Base-by-base conservation (phyloP, 352 stramenopile genomes). In the Phytophthora ohioensis region DNA sequence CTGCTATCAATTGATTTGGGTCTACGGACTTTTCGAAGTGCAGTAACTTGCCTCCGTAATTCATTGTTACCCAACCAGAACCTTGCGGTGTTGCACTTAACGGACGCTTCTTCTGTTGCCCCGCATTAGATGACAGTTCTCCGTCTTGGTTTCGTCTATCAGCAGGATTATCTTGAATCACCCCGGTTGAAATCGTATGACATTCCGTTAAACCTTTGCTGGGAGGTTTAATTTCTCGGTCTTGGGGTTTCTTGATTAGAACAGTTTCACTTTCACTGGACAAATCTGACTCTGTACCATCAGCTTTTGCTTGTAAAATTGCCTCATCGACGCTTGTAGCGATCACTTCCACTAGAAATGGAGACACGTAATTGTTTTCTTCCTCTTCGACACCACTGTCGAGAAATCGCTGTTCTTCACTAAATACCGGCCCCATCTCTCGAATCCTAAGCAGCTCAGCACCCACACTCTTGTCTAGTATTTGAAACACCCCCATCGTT, bases 21-120 rank as follows among this genome's bases (percentile, higher is more conserved):
- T 72, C 54, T 0, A 45, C 31, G 2, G 67, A 27, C 15, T 68
- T 81, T 61, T 84, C 76, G 27, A 84, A 84, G 48, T 84, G 79
- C 4, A 86, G 51, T 17, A 69, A 48, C 41, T 86, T 86, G 13
- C 73, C 65, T 31, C 57, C 70, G 38, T 72, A 76, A 10, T 55
- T 73, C 64, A 84, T 82, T n/a, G 69, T 81, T 34, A 84, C 67
- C 76, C 79, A 82, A 3, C 69, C 67, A 15, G 63, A 66, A 39
- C 51, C 53, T 35, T 55, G 61, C 4, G 67, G 54, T 15, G 73
- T 72, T 12, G 78, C 70, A 47, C 71, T 86, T 10, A 62, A 69
- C 34, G 71, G 76, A 12, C 67, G 64, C 31, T 62, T 60, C 54
- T 56, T 61, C 30, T 56, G 5, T 52, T 62, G 54, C 39, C 27